Evolutionary conservation across 2,329 filamentous ascomycete species (phyloP).

Genomic region (Talaromyces atroroseus): DNA sequence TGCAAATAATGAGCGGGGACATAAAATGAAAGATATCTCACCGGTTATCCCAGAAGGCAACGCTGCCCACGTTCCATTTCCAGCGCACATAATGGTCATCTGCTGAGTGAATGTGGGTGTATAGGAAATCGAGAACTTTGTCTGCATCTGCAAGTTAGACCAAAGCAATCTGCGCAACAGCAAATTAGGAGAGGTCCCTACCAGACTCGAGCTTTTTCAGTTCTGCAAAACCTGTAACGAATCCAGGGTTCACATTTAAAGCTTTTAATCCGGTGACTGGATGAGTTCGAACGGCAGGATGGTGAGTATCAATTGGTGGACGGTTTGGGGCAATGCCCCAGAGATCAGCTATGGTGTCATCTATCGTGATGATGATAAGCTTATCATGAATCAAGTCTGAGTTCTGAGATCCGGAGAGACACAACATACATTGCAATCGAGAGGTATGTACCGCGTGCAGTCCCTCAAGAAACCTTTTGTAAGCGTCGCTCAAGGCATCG

Average conservation of each 20-base stretch:
- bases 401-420: not conserved
- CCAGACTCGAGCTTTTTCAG: constrained; percentile 42
- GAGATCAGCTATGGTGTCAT: constrained; percentile 45
- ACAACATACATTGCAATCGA: constrained; percentile 33
- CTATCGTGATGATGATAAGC: constrained; percentile 32
- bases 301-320: constrained; percentile 45
- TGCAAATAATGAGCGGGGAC: not conserved
- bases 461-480: constrained; percentile 40
- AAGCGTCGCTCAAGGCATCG: constrained; percentile 40
- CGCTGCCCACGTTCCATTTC: constrained; percentile 47
- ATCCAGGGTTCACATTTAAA: constrained; percentile 44
- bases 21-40: constrained; percentile 4
- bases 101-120: constrained; percentile 45
- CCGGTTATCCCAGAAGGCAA: constrained; percentile 51
- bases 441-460: constrained; percentile 46
- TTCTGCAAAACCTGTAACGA: constrained; percentile 46
- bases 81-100: constrained; percentile 48
- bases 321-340: constrained; percentile 40
- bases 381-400: constrained; percentile 56
- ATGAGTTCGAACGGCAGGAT: constrained; percentile 47
- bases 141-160: not conserved
- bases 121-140: constrained; percentile 41
- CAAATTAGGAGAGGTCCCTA: not conserved
- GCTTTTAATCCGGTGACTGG: constrained; percentile 46
- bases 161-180: not conserved